These are phyloP conservation scores for Alternaria sp. DNA, from an alignment of 2,329 filamentous ascomycete species.

Conservation along the genomic window DNA sequence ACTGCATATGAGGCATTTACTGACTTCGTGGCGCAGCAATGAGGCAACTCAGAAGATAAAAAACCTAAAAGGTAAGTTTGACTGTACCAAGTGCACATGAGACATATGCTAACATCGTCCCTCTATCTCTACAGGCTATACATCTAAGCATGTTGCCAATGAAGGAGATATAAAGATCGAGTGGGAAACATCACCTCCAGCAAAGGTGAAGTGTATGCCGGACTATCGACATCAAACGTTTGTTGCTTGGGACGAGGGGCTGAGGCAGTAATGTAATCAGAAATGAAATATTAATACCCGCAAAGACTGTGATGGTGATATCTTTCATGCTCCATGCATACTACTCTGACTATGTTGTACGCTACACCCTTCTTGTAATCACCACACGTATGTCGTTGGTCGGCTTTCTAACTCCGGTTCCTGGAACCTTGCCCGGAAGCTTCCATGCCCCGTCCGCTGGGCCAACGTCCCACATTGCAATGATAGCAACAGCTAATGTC, in stretches of 20 bases:
- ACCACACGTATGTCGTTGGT: not conserved
- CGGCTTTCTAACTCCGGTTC: constrained; percentile 8
- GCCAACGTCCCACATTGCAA: constrained; percentile 64
- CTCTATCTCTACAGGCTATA: too few species aligned
- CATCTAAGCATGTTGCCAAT: constrained; percentile 36
- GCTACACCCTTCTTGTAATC: not conserved
- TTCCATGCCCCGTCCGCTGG: constrained; percentile 35
- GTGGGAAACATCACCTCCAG: constrained; percentile 56
- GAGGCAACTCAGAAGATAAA: too few species aligned
- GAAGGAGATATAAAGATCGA: constrained; percentile 48
- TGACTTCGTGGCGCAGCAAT: too few species aligned
- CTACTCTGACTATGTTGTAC: not conserved
- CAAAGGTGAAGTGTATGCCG: constrained; percentile 58
- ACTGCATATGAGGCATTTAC: not conserved
- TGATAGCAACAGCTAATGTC: constrained; percentile 58
- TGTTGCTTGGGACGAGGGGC: constrained; percentile 16
- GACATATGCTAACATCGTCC: too few species aligned
- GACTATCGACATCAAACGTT: constrained; percentile 19
- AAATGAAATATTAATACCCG: too few species aligned
- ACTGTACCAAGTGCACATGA: too few species aligned
- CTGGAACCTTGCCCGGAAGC: constrained; percentile 10
- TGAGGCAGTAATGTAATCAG: not conserved
- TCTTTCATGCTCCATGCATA: not conserved
- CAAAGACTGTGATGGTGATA: too few species aligned
- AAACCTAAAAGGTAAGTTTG: too few species aligned